Base-by-base conservation (phyloP, 805 yeast species). In the Ogataea methanolica region DNA sequence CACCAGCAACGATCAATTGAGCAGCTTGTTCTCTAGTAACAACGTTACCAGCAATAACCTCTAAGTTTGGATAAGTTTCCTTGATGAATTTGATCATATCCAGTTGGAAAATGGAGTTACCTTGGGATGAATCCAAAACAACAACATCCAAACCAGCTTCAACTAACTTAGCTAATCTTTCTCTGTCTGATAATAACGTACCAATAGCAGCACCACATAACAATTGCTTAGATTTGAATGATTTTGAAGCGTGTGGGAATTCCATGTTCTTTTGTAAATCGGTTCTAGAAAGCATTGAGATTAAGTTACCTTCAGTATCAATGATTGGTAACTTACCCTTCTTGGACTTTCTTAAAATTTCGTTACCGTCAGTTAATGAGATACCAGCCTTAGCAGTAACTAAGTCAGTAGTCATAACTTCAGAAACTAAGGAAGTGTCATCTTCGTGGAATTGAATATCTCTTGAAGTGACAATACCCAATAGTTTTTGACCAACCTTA, bases 11-110 rank as follows among this genome's bases (percentile, higher is more conserved):
- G 62, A 90, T 92, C 65, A 94, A 79, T 65, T 82, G 78, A 52
- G 99, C 99, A 59, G 99, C 98, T 78, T 94, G 99, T 72, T 92
- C 99, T 72, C 99, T 86, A 58, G 97, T 91, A 52, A 91, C 98
- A 63, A 94, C 99, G 68, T 94, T 94, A 79, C 99, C 99, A 52
- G 95, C 99, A 72, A 94, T 83, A 56, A 94, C 88, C 72, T 94
- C 82, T 62, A 94, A 74, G 23, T 84, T 79, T 57, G 96, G 89
- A 77, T 70, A 82, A 45, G 79, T 86, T 57, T 70, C 65, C 75
- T 94, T 94, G 74, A 88, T 85, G 91, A 89, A 89, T 73, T 83
- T 78, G 72, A 94, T 78, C 96, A 94, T 87, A 60, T 92, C 82
- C 62, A 90, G 69, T 79, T 94, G 99, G 89, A 85, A 94, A 57